phyloP scores from a whole-genome alignment of 805 yeast species.

The Saccharomycopsis capsularis region DNA sequence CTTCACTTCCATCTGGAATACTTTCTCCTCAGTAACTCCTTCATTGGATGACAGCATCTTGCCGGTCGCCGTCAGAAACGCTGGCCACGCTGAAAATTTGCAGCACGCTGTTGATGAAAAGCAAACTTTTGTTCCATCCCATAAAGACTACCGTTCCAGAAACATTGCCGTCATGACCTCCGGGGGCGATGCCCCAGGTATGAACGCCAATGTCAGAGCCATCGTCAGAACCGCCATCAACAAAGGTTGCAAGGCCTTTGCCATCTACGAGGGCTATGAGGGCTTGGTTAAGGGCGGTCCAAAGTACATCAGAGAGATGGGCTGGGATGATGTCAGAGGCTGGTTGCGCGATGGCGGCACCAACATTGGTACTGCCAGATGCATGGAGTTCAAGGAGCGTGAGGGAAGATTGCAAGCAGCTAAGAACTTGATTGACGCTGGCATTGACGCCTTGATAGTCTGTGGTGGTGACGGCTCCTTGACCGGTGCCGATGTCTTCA shows the following conservation, averaged over 20 bases:
- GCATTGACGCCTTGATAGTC: conserved; percentile 71
- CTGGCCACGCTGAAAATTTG: no score
- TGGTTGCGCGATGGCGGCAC: conserved; percentile 71
- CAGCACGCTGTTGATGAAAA: background rate
- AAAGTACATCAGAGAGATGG: conserved; percentile 47
- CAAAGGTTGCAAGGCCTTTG: conserved; percentile 59
- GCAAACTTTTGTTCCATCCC: background rate
- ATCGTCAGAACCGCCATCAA: conserved; percentile 63
- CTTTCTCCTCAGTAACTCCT: conserved; percentile 46
- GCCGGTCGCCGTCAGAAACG: background rate
- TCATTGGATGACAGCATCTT: background rate
- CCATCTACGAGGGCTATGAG: conserved; percentile 66
- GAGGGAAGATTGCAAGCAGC: conserved; percentile 60
- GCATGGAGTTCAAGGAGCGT: conserved; percentile 59
- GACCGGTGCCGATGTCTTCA: conserved; percentile 74
- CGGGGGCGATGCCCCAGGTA: conserved; percentile 80
- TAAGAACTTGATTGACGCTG: conserved; percentile 57
- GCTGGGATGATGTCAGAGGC: conserved; percentile 69
- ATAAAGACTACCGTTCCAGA: conserved; percentile 25
- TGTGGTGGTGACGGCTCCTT: conserved; percentile 83
- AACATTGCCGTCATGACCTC: conserved; percentile 74
- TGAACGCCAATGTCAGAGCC: conserved; percentile 72
- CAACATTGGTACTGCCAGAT: conserved; percentile 71
- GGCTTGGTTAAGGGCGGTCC: conserved; percentile 64
- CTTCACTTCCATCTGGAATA: conserved; percentile 56